Percentiles rank a stretch among this genome's conserved stretches.
Evolutionary conservation across 1,284 basidiomycete genomes (phyloP).

Genomic region (Malassezia yamatoensis): DNA sequence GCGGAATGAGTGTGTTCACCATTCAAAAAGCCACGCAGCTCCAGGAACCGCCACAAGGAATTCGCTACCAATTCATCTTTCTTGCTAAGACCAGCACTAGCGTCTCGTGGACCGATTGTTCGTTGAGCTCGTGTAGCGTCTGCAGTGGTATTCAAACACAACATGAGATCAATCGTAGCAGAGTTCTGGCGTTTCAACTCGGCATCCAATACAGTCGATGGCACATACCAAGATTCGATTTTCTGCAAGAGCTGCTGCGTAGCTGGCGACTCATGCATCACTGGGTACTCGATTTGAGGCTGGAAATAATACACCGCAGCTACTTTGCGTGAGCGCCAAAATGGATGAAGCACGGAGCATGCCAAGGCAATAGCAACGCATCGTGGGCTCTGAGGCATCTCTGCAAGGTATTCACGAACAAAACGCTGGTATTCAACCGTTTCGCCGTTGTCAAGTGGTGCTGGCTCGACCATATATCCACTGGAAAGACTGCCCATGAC

Average conservation of each 20-base stretch:
- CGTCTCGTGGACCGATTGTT: conserved; percentile 33
- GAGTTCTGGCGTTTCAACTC: conserved; percentile 92
- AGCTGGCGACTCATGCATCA: conserved; percentile 54
- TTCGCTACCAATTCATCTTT: conserved; percentile 98
- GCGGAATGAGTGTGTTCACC: conserved; percentile 74
- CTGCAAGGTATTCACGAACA: conserved; percentile 88
- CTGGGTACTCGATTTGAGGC: conserved; percentile 23
- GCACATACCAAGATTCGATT: conserved; percentile 84
- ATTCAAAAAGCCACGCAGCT: conserved; percentile 87
- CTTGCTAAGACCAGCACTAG: conserved; percentile 61
- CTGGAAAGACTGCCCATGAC: conserved; percentile 81
- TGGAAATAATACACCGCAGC: conserved; percentile 40
- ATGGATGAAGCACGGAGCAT: conserved; percentile 33
- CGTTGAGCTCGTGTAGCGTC: conserved; percentile 30
- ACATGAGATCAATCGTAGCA: conserved; percentile 89
- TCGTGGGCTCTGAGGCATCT: conserved; percentile 74
- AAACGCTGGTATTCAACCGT: conserved; percentile 87
- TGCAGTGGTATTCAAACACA: conserved; percentile 79
- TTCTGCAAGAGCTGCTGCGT: conserved; percentile 78
- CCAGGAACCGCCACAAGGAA: conserved; percentile 94
- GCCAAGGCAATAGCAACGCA: conserved; percentile 62
- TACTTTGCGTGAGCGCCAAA: conserved; percentile 40
- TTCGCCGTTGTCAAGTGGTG: conserved; percentile 88
- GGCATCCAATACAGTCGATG: conserved; percentile 75
- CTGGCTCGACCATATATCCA: conserved; percentile 68